Evolutionary conservation across 2,329 filamentous ascomycete genomes (phyloP), one percentile per base, ranked within the genome.

Genomic region (Akanthomyces dipterigenus): DNA sequence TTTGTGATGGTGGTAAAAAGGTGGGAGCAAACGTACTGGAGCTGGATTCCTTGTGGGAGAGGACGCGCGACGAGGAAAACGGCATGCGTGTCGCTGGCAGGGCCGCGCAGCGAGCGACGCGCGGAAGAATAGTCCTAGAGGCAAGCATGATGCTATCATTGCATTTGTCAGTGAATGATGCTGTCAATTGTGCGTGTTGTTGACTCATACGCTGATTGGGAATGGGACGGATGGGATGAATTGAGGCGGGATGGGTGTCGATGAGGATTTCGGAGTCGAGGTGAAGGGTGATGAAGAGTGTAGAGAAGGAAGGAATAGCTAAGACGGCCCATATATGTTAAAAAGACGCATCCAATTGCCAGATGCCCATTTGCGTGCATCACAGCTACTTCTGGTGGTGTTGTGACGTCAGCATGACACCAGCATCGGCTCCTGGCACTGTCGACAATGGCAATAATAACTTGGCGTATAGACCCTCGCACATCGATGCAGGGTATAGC

Each of bases 371-470:
- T 60, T 53, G n/a, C 26, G 49, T 9, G 11, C 38, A 45, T 38
- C 43, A 20, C 31, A 20, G 20, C 22, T 7, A 5, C 12, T 40
- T 14, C 38, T 38, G 40, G 49, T 20, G 20, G 20, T 26, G n/a
- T 31, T 59, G 57, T 60, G 57, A 60, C 57, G 57, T 60, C 57
- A 60, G 57, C n/a, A 60, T 60, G 57, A 60, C 57, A 36, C 20
- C 40, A 22, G 20, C 57, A 53, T 48, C 38, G 48, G 46, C 24
- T 14, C 49, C 49, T 38, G 36, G 36, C 49, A 1, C 36, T 5
- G 12, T 34, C 7, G 34, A 20, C 45, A 1, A 36, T 26, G 50
- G 22, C 40, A 28, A 46, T 36, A 22, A 53, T 12, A 24, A 24
- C 20, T 18, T 16, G 34, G 24, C 20, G 38, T 22, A 12, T 16